Evolutionary conservation across 176 grass and related monocot genomes (phyloP).

Genomic region (Oryza nivara): DNA sequence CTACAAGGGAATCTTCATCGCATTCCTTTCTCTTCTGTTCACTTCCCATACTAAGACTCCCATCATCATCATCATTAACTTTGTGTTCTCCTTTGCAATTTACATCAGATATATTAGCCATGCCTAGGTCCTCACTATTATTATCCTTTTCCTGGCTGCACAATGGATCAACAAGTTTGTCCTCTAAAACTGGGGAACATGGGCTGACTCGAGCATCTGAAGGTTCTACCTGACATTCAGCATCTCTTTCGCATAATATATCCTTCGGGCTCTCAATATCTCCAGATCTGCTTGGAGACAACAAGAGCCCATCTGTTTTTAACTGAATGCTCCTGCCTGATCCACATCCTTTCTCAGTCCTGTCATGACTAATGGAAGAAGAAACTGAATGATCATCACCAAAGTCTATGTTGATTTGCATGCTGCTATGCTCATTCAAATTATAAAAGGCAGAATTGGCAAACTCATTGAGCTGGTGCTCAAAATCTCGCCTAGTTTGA

Average conservation of each 20-base stretch:
- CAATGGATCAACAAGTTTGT: conserved; percentile 56
- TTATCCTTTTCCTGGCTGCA: conserved; percentile 47
- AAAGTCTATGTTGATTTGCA: conserved; percentile 49
- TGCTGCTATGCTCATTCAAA: conserved; percentile 51
- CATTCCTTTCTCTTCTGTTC: conserved; percentile 26
- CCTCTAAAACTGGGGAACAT: conserved; percentile 47
- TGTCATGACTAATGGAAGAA: conserved; percentile 36
- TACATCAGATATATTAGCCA: neutral
- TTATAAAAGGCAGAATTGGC: conserved; percentile 49
- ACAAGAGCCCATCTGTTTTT: conserved; percentile 39
- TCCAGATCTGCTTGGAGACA: conserved; percentile 45
- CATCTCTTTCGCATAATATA: conserved; percentile 57
- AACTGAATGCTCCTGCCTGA: conserved; percentile 51
- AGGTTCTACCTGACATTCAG: conserved; percentile 33
- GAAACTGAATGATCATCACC: conserved; percentile 58
- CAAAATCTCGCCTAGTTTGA: conserved; percentile 50
- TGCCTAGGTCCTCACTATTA: conserved; percentile 5
- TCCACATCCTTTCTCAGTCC: conserved; percentile 46
- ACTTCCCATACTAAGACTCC: conserved; percentile 9
- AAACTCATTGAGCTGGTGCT: conserved; percentile 40
- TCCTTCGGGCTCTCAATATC: conserved; percentile 58
- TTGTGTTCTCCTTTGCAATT: conserved; percentile 26
- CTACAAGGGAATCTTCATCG: conserved; percentile 30
- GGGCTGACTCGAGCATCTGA: conserved; percentile 31
- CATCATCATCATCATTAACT: conserved; percentile 40